Conservation (phyloP, 2,329 filamentous ascomycete genomes). For the Diaporthe capsici region DNA sequence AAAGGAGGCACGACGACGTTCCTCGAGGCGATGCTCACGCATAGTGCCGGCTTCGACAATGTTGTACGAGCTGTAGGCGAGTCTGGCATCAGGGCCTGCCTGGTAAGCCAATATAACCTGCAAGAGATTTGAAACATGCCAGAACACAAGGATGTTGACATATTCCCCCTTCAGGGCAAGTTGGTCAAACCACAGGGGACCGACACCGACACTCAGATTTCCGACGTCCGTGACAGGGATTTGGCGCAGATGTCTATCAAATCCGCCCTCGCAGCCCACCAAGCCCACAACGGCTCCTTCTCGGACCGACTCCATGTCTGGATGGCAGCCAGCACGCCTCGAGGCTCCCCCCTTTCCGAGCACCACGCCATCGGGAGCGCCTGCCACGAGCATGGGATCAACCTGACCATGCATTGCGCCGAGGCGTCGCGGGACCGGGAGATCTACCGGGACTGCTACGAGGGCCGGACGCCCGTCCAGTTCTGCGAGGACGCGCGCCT, state of each 20-base stretch:
- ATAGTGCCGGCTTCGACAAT: constrained; percentile 47
- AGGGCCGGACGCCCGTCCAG: constrained; percentile 56
- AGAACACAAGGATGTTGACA: constrained; percentile 21
- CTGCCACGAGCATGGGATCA: constrained; percentile 55
- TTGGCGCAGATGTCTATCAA: constrained; percentile 52
- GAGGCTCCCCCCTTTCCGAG: constrained; percentile 56
- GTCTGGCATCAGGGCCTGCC: constrained; percentile 44
- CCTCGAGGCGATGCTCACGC: constrained; percentile 63
- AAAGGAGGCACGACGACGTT: constrained; percentile 65
- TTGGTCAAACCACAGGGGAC: constrained; percentile 54
- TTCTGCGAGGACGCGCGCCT: constrained; percentile 56
- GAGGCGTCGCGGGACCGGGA: constrained; percentile 57
- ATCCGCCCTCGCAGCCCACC: constrained; percentile 51
- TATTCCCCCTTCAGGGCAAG: constrained; percentile 45
- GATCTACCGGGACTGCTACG: constrained; percentile 55
- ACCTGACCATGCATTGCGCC: constrained; percentile 62
- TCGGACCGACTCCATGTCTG: constrained; percentile 61
- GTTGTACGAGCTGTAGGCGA: constrained; percentile 44
- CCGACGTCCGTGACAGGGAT: constrained; percentile 55
- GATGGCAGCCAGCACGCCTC: constrained; percentile 62
- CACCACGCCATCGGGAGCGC: constrained; percentile 58
- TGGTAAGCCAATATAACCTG: constrained; percentile 39
- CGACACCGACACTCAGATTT: constrained; percentile 50
- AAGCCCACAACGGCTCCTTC: constrained; percentile 44
- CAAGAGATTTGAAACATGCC: not conserved